These are phyloP conservation scores for Colletotrichum limetticola DNA, from an alignment of 2,329 filamentous ascomycete species.

Conservation along the genomic window DNA sequence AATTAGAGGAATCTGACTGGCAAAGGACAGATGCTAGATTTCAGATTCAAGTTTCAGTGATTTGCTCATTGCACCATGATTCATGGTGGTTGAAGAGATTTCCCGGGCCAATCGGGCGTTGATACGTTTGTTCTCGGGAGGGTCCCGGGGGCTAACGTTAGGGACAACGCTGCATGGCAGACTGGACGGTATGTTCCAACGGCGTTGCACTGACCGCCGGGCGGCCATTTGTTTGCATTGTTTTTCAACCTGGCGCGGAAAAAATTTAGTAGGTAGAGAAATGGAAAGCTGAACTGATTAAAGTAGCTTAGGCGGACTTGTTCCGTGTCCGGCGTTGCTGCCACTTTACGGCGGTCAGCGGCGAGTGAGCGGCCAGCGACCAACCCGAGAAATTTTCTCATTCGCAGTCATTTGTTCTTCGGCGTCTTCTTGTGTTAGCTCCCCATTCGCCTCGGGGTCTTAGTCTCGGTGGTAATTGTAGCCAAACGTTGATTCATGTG, in stretches of 20 bases:
- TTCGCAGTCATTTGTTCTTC: not conserved
- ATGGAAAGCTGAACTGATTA: too few relatives aligned
- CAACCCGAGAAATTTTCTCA: constrained; percentile 18
- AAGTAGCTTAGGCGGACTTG: not conserved
- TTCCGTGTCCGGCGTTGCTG: not conserved
- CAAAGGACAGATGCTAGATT: too few relatives aligned
- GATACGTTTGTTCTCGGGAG: not conserved
- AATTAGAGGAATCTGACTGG: not conserved
- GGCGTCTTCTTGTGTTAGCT: not conserved
- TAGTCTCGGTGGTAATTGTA: not conserved
- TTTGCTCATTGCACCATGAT: not conserved
- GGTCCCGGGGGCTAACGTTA: not conserved
- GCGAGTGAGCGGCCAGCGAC: not conserved
- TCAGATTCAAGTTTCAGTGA: not conserved
- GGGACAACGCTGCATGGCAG: not conserved
- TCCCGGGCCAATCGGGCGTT: not conserved
- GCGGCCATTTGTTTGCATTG: constrained; percentile 3
- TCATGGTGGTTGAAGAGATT: not conserved
- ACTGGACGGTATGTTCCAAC: not conserved
- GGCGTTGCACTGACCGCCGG: constrained; percentile 13
- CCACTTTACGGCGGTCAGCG: not conserved
- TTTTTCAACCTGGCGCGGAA: not conserved
- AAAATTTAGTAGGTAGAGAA: not conserved
- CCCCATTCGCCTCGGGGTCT: not conserved
- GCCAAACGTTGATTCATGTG: not conserved